Conservation (phyloP, 129 eudicot genomes). For the sunflower (Helianthus annuus) region DNA sequence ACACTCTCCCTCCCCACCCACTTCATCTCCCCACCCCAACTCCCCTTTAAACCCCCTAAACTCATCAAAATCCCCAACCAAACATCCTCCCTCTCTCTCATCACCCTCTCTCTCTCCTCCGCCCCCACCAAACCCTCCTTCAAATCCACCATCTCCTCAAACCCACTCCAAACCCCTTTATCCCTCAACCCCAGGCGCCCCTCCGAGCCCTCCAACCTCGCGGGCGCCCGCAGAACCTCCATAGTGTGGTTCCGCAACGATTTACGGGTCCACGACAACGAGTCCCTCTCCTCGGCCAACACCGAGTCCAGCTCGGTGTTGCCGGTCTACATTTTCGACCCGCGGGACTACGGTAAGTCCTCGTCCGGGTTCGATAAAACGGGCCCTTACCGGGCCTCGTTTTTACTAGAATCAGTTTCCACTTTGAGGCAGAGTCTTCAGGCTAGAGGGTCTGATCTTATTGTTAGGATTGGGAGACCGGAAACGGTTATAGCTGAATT, state of each 20-base stretch:
- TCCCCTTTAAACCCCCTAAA: slow-evolving; percentile 23
- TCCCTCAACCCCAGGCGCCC: slow-evolving; percentile 73
- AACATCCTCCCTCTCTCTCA: slow-evolving; percentile 46
- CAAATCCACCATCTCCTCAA: slow-evolving; percentile 64
- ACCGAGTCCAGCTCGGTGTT: slow-evolving; percentile 71
- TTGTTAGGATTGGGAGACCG: slow-evolving; percentile 79
- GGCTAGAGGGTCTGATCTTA: slow-evolving; percentile 80
- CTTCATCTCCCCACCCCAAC: slow-evolving; percentile 47
- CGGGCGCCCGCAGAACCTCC: slow-evolving; percentile 61
- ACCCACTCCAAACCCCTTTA: slow-evolving; percentile 68
- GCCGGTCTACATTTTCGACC: slow-evolving; percentile 89
- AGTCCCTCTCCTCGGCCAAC: slow-evolving; percentile 65
- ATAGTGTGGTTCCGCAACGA: slow-evolving; percentile 92
- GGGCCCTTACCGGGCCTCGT: slow-evolving; percentile 79
- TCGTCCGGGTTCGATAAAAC: slow-evolving; percentile 85
- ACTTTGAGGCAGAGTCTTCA: slow-evolving; percentile 64
- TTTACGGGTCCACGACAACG: slow-evolving; percentile 83
- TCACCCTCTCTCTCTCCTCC: slow-evolving; percentile 38
- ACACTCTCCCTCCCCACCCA: slow-evolving; percentile 68
- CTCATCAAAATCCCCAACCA: slow-evolving; percentile 55
- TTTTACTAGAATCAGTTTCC: slow-evolving; percentile 65
- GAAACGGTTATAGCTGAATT: slow-evolving; percentile 72
- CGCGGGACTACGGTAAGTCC: slow-evolving; percentile 83
- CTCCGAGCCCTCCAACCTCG: slow-evolving; percentile 66
- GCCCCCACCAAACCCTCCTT: slow-evolving; percentile 35